Percentiles rank a stretch among this genome's conserved stretches.
Evolutionary conservation across 352 stramenopile genomes (phyloP).

Genomic region (Phytophthora sp.): DNA sequence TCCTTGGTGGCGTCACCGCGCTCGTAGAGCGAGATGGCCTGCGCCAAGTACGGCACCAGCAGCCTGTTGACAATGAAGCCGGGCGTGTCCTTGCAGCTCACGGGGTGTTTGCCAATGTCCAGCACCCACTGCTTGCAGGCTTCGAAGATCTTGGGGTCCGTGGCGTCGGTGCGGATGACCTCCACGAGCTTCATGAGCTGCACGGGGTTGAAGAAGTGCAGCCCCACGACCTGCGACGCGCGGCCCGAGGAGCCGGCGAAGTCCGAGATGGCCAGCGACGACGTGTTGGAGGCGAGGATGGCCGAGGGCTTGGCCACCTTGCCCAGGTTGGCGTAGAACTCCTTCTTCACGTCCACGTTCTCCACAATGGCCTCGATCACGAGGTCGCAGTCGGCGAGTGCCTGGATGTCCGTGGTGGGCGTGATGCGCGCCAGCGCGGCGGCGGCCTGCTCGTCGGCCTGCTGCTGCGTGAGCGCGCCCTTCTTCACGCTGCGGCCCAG

Average conservation of each 20-base stretch:
- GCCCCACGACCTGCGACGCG: conserved; percentile 92
- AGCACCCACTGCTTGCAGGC: conserved; percentile 91
- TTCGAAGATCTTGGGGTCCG: conserved; percentile 92
- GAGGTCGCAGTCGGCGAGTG: conserved; percentile 93
- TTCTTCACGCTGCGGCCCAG: conserved; percentile 88
- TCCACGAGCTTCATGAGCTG: conserved; percentile 97
- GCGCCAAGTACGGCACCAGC: conserved; percentile 77
- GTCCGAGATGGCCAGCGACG: conserved; percentile 93
- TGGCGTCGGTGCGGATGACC: conserved; percentile 95
- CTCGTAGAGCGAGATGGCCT: conserved; percentile 95
- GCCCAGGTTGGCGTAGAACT: conserved; percentile 94
- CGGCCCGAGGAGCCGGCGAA: conserved; percentile 94
- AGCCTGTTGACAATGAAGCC: conserved; percentile 98
- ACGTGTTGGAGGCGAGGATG: conserved; percentile 98
- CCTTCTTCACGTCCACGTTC: conserved; percentile 94
- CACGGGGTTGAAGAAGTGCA: conserved; percentile 99
- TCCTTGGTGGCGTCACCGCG: conserved; percentile 93
- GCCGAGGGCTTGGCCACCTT: conserved; percentile 89
- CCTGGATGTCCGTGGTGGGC: conserved; percentile 89
- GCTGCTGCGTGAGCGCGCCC: conserved; percentile 77
- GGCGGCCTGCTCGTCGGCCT: conserved; percentile 70
- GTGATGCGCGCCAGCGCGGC: conserved; percentile 83
- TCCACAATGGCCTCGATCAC: conserved; percentile 99
- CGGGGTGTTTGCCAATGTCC: conserved; percentile 94
- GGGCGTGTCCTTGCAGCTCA: conserved; percentile 95